A percentile compares a stretch with the other conserved stretches of the same genome.
Evolutionary conservation across 176 grass and related monocot genomes (phyloP).

Genomic region (Secale cereale): DNA sequence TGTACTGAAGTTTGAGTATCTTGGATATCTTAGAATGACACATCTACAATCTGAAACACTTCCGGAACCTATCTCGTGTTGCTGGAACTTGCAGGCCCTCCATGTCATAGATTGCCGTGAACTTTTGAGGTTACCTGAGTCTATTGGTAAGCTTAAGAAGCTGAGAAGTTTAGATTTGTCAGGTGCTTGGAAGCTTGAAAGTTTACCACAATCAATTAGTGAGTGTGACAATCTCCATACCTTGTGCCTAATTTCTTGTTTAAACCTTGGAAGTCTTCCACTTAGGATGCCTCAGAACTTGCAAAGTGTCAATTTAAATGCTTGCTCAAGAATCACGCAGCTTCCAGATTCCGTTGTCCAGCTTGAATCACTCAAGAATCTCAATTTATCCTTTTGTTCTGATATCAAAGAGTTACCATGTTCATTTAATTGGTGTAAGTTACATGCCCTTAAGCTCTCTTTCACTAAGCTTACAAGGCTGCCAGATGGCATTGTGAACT

Average conservation of each 20-base stretch:
- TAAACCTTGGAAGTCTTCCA: not conserved
- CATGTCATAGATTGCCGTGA: not conserved
- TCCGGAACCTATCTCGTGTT: conserved; percentile 1
- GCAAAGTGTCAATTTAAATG: not conserved
- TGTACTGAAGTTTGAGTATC: not conserved
- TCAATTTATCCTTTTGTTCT: not conserved
- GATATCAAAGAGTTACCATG: not conserved
- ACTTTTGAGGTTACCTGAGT: not conserved
- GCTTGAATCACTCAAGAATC: not conserved
- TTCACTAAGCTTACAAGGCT: not conserved
- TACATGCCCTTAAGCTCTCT: not conserved
- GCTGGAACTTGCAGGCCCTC: conserved; percentile 19
- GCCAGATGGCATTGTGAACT: not conserved
- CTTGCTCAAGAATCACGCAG: not conserved
- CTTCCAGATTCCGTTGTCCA: not conserved
- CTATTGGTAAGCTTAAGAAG: conserved; percentile 8
- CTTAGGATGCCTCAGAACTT: not conserved
- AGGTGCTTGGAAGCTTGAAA: not conserved
- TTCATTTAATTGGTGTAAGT: not conserved
- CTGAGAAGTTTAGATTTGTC: conserved; percentile 13
- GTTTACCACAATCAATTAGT: conserved; percentile 23
- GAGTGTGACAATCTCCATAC: not conserved
- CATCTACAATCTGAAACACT: not conserved
- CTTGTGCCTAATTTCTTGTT: not conserved
- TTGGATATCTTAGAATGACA: conserved; percentile 23